Base-by-base conservation (phyloP, 306 rosid species). In the Bauhinia variegata region DNA sequence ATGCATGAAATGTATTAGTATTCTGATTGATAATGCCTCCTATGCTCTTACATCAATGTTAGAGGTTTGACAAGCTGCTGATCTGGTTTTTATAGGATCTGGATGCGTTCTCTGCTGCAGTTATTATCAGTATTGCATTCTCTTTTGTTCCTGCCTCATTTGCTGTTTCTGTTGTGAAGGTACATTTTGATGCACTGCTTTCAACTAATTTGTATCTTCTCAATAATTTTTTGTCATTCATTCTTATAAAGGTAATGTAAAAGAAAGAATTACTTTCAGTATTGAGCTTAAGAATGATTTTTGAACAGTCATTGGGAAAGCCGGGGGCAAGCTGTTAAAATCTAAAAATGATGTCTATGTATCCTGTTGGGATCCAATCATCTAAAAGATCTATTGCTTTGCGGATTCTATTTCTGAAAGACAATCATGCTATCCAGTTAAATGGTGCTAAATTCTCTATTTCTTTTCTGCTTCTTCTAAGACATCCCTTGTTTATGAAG, bases 111-210 rank as follows among this genome's bases (percentile, higher is more conserved):
- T 88, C 98, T 60, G 96, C 91, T 68, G 96, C 98, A 36, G 44
- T 92, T 80, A 84, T 92, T 75, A 81, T 90, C 63, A 92, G 75
- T 52, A 89, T 92, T 72, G 96, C 98, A 37, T 92, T 92, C 78
- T 92, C 91, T 53, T 92, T 92, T 64, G 84, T 92, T 75, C 98
- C 98, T 54, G 96, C 98, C 13, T 92, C 98, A 43, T 89, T 87
- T 83, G 96, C 98, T 31, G 95, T 92, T 75, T 76, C 96, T 56
- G 74, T 92, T 79, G 98, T 92, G 42, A 92, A 92, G 98, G 98
- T 92, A 88, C 34, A 71, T 56, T 68, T 31, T 34, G 28, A 50
- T 59, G 67, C 75, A 61, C 55, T 33, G 18, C 54, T 72, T 75
- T 31, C 33, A 67, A 12, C 63, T 46, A 75, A 15, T 44, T 56